These are phyloP conservation scores for Rutstroemia sp. DNA, from an alignment of 2,329 filamentous ascomycete genomes.

Conservation along the genomic window DNA sequence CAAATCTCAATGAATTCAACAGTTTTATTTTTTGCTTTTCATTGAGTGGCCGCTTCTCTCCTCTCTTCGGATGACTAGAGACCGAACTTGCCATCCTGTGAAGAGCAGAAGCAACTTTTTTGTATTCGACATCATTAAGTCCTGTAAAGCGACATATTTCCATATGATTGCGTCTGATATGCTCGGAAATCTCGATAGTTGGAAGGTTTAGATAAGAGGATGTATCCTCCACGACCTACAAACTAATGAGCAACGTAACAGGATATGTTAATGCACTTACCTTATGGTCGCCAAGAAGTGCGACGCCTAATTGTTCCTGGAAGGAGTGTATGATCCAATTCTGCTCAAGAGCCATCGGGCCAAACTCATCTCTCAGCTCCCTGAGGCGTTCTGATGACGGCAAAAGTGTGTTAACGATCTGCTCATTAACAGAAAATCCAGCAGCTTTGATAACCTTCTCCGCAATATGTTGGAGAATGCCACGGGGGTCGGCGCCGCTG, in stretches of 20 bases:
- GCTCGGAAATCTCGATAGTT: conserved; percentile 5
- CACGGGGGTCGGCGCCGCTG: conserved; percentile 50
- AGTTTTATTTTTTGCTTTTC: no score
- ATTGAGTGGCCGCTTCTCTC: no score
- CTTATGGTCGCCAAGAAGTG: no score
- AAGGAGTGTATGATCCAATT: no score
- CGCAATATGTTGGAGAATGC: conserved; percentile 7
- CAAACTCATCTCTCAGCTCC: no score
- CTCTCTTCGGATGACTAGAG: neutral
- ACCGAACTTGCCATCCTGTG: neutral
- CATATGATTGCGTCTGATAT: conserved; percentile 11
- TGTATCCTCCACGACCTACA: conserved; percentile 1
- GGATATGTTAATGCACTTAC: no score
- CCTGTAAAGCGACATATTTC: conserved; percentile 13
- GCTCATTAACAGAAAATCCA: neutral
- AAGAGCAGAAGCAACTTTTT: conserved; percentile 11
- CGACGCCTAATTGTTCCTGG: no score
- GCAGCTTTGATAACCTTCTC: conserved; percentile 5
- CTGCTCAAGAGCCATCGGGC: no score
- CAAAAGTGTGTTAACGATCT: no score
- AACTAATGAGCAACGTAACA: no score
- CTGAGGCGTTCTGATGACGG: no score
- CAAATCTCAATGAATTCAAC: no score
- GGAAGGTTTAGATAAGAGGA: conserved; percentile 10
- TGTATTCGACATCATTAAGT: conserved; percentile 10